Conservation (phyloP, 345 rosid species). For the Populus pruinosa region DNA sequence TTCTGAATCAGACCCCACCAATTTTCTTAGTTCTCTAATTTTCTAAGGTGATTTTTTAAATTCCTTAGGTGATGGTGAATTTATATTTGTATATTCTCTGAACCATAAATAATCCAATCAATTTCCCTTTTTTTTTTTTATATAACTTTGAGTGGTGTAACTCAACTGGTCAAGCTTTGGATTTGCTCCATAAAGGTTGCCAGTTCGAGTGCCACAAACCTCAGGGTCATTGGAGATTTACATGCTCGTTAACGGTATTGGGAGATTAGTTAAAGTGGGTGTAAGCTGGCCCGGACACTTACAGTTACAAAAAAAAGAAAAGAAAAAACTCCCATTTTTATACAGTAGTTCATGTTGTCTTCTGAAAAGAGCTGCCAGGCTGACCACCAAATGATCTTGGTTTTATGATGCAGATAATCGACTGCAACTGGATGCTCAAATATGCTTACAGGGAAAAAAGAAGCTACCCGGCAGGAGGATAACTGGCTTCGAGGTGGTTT, state of each 20-base stretch:
- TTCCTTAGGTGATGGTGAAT: background rate
- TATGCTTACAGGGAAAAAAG: constrained; percentile 60
- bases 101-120: background rate
- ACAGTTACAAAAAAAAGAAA: too few species aligned
- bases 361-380: background rate
- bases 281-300: too few species aligned
- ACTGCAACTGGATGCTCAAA: constrained; percentile 44
- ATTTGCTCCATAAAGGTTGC: too few species aligned
- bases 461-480: constrained; percentile 63
- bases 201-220: too few species aligned
- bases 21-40: background rate
- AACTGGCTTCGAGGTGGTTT: constrained; percentile 65
- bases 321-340: background rate
- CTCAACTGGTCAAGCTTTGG: too few species aligned
- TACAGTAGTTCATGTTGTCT: background rate
- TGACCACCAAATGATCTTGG: constrained; percentile 1
- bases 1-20: background rate
- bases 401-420: constrained; percentile 43
- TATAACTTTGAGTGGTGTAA: too few species aligned
- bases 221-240: too few species aligned
- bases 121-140: background rate
- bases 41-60: background rate
- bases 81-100: background rate
- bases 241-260: too few species aligned
- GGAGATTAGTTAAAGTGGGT: too few species aligned